Percentiles rank a stretch among this genome's conserved stretches.
Conservation (phyloP, 73 alveolate species). For the Paramecium tetraurelia region DNA sequence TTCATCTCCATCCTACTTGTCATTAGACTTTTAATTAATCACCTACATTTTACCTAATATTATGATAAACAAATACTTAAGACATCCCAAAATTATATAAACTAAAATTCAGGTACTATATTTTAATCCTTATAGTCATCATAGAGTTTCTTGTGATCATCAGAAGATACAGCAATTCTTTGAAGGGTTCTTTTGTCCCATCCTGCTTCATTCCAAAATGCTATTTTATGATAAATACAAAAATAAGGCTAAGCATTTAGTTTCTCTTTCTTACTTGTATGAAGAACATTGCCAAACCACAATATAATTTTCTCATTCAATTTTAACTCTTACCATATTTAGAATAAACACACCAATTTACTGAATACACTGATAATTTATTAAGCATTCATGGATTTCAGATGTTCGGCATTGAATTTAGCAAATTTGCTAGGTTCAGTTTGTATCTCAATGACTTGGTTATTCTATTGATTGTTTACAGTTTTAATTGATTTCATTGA, state of each 20-base stretch:
- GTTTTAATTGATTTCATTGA: not conserved
- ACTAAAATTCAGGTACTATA: not conserved
- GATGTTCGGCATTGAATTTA: not conserved
- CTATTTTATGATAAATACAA: not conserved
- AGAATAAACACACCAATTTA: not conserved
- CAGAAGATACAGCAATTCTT: not conserved
- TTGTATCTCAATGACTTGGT: not conserved
- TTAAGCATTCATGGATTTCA: not conserved
- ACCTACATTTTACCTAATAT: not conserved
- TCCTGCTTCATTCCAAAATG: constrained; percentile 44
- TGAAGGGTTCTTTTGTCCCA: constrained; percentile 28
- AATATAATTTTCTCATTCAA: not conserved
- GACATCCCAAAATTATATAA: not conserved
- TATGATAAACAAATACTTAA: not conserved
- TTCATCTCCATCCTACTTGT: not conserved
- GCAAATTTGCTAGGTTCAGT: not conserved
- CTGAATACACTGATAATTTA: not conserved
- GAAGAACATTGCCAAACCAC: not conserved
- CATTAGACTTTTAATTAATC: not conserved
- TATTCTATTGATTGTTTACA: not conserved
- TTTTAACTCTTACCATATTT: not conserved
- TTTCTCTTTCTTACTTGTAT: not conserved
- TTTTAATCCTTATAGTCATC: not conserved
- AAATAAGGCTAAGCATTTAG: not conserved
- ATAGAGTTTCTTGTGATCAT: not conserved